phyloP scores from a whole-genome alignment of 2,329 filamentous ascomycete species.

The Diaporthe sp. region DNA sequence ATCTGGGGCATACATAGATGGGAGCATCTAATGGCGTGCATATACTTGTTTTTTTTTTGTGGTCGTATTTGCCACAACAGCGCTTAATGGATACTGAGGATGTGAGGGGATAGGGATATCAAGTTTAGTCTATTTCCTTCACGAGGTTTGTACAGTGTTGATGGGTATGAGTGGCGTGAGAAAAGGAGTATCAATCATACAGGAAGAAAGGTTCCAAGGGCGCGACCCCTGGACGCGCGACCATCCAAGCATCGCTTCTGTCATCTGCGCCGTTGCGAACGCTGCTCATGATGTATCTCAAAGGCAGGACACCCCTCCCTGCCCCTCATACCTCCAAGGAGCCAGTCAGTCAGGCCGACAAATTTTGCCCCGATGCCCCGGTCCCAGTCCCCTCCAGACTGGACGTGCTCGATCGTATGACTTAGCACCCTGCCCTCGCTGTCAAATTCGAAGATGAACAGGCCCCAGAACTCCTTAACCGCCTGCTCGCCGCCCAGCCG shows the following conservation, averaged over 20 bases:
- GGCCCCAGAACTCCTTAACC: constrained; percentile 84
- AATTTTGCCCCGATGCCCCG: constrained; percentile 84
- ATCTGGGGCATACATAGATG: background rate
- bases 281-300: constrained; percentile 37
- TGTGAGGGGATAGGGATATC: constrained; percentile 27
- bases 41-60: background rate
- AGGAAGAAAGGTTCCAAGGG: background rate
- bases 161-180: constrained; percentile 39
- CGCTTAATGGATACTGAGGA: background rate
- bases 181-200: constrained; percentile 30
- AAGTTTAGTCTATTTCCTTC: background rate
- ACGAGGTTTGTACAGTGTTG: constrained; percentile 18
- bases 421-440: constrained; percentile 84
- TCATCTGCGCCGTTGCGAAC: constrained; percentile 36
- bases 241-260: constrained; percentile 7
- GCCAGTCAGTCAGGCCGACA: constrained; percentile 93
- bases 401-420: constrained; percentile 94
- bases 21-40: constrained; percentile 11
- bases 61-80: background rate
- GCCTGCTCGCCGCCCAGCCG: constrained; percentile 53
- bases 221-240: constrained; percentile 18
- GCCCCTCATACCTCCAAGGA: constrained; percentile 81
- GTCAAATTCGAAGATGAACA: constrained; percentile 98
- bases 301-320: constrained; percentile 46
- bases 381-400: constrained; percentile 87